Conservation (phyloP, 73 alveolate species). For the Paraurostyla sp. region DNA sequence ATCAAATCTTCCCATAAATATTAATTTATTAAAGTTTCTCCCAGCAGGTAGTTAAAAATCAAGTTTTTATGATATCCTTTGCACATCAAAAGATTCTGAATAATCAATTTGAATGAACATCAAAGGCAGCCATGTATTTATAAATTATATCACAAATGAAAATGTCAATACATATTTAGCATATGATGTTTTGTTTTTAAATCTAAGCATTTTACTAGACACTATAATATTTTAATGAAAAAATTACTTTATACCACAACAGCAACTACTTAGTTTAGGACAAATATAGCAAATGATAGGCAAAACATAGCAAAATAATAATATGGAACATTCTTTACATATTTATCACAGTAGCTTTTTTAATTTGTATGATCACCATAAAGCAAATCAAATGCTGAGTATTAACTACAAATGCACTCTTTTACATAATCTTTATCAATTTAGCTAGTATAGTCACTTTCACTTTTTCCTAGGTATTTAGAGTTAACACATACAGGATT, state of each 20-base stretch:
- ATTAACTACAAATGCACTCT: constrained; percentile 28
- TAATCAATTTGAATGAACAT: neutral
- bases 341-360: neutral
- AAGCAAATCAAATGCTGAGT: neutral
- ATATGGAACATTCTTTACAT: neutral
- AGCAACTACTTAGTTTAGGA: neutral
- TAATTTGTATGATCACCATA: neutral
- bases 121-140: constrained; percentile 33
- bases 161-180: neutral
- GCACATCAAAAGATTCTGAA: neutral
- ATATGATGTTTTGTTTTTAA: neutral
- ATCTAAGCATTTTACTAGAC: constrained; percentile 20
- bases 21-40: neutral
- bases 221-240: neutral
- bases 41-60: constrained; percentile 31
- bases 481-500: neutral
- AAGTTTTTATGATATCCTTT: neutral
- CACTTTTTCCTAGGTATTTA: neutral
- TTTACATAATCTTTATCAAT: neutral
- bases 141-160: neutral
- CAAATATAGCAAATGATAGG: neutral
- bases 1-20: neutral
- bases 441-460: neutral
- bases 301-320: constrained; percentile 32
- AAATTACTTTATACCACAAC: neutral